Conservation (phyloP, 2,329 filamentous ascomycete genomes). For the Colletotrichum abscissum region DNA sequence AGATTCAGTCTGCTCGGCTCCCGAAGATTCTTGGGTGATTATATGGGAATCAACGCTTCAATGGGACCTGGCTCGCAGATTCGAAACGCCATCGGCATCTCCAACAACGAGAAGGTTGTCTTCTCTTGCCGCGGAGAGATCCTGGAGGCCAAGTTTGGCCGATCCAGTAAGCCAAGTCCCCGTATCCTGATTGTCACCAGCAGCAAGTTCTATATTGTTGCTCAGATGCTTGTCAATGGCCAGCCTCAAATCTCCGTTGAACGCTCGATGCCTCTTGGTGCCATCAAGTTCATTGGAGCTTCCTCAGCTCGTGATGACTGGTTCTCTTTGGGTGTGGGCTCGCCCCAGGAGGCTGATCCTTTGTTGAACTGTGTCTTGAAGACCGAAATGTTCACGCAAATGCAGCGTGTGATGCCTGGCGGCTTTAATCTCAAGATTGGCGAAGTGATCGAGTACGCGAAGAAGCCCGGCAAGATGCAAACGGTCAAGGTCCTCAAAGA, state of each 20-base stretch:
- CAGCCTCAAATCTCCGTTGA: conserved; percentile 86
- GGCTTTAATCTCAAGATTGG: conserved; percentile 84
- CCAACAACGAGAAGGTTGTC: conserved; percentile 77
- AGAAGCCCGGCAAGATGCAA: conserved; percentile 95
- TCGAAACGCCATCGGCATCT: conserved; percentile 78
- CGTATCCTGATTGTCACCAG: conserved; percentile 86
- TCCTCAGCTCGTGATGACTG: conserved; percentile 93
- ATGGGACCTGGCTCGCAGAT: conserved; percentile 86
- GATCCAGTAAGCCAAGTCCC: conserved; percentile 92
- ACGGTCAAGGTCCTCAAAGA: conserved; percentile 92
- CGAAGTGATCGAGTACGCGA: conserved; percentile 93
- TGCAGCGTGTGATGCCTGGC: conserved; percentile 82
- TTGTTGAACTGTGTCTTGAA: conserved; percentile 94
- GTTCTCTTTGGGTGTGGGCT: conserved; percentile 93
- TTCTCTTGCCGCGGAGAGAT: conserved; percentile 95
- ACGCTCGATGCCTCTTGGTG: conserved; percentile 82
- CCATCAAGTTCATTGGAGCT: conserved; percentile 87
- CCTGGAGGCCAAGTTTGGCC: conserved; percentile 93
- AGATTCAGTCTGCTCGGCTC: conserved; percentile 93
- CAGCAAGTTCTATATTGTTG: conserved; percentile 89
- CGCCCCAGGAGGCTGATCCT: conserved; percentile 92
- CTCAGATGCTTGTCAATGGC: conserved; percentile 84
- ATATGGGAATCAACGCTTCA: conserved; percentile 86
- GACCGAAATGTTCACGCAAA: conserved; percentile 95
- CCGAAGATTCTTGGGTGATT: conserved; percentile 93